Conservation (phyloP, 306 rosid genomes). For the Fragaria ananassa region DNA sequence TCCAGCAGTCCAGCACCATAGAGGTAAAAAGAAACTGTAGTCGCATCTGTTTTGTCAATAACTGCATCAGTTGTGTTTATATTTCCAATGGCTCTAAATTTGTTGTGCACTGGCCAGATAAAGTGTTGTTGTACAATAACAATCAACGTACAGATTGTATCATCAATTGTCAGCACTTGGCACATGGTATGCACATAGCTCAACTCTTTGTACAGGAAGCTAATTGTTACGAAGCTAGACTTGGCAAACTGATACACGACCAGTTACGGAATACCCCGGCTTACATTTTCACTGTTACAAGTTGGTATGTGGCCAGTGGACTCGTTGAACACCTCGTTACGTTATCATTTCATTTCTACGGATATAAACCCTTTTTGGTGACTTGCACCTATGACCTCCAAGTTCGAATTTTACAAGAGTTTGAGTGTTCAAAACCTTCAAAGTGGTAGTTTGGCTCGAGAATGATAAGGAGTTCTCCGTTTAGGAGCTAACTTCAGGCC, state of each 20-base stretch:
- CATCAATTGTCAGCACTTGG: not conserved
- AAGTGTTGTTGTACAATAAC: not conserved
- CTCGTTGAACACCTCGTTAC: not conserved
- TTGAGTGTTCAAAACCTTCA: not conserved
- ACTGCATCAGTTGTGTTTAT: not conserved
- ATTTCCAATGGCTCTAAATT: not conserved
- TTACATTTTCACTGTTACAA: too few relatives aligned
- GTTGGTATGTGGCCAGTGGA: not conserved
- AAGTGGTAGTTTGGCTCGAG: not conserved
- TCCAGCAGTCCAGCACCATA: not conserved
- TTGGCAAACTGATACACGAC: not conserved
- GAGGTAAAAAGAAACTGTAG: not conserved
- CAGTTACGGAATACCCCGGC: not conserved
- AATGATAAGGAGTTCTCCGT: not conserved
- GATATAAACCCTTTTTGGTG: not conserved
- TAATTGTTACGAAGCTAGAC: not conserved
- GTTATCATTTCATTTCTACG: not conserved
- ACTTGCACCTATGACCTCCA: not conserved
- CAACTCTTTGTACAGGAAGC: not conserved
- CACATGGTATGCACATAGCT: not conserved
- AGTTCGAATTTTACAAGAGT: not conserved
- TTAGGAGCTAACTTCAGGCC: not conserved
- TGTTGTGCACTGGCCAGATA: not conserved
- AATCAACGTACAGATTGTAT: not conserved
- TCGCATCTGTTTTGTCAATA: conserved; percentile 1